Base-by-base conservation (phyloP, 2,329 filamentous ascomycete species). In the Colletotrichum destructivum region DNA sequence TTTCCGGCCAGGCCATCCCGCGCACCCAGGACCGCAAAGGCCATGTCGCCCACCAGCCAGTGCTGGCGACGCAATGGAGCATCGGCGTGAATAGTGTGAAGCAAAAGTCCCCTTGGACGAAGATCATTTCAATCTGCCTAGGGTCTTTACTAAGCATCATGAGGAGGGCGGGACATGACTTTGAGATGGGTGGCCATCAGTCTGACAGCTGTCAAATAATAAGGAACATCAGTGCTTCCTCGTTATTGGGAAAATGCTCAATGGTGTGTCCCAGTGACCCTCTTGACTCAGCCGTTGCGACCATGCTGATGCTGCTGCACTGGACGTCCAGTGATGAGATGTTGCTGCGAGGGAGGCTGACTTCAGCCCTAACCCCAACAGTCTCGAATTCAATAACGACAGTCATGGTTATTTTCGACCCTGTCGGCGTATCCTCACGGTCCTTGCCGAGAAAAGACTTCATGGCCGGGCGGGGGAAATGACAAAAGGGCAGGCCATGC, bases 61-160 rank as follows among this genome's bases (percentile, higher is more conserved):
- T 0, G 88, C 88, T 0, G 89, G 85, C 0, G 91, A 79, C 0
- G 89, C 0, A 91, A 79, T 0, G 89, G 89, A 73, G 92, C 90
- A 73, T 92, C 91, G 60, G 90, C 79, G 74, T 91, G 90, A 0
- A 90, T 92, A 0, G 89, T 91, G 73, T 89, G 86, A 76, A 91
- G 21, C 88, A 81, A 74, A 85, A 91, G 38, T 84, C 86, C 3
- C 81, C 81, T 21, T 88, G 84, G 13, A 79, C 78, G 42, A 85
- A 87, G 2, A 83, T 82, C 3, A 79, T 78, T 52, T 86, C 88
- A 56, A 54, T 84, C 88, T 0, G 89, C 1, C 31, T 7, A 31
- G 31, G 31, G 31, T 31, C 90, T 78, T 91, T 92, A 73, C 86
- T 88, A 7, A 92, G 80, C 0, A 87, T 88, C 7, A 91, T 31